These are phyloP conservation scores for Pseudodiploospora longispora DNA, from an alignment of 2,329 filamentous ascomycete species.

Conservation along the genomic window DNA sequence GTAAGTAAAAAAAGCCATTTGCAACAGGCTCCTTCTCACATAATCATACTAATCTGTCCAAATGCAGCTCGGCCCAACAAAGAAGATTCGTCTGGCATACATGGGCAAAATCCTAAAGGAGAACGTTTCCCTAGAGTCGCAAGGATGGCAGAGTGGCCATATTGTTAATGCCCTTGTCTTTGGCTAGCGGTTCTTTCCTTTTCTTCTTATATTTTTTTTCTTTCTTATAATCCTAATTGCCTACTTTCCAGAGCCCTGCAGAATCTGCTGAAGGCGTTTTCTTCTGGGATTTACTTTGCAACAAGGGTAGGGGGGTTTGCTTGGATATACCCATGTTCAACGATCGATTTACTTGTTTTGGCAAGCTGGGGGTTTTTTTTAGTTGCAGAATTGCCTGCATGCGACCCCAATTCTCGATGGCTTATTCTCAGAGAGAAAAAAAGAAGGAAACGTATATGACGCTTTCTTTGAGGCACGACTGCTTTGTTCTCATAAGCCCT, in stretches of 20 bases:
- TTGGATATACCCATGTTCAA: too few relatives aligned
- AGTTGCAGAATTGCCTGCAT: too few relatives aligned
- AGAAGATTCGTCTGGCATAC: slow-evolving; percentile 65
- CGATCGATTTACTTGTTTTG: too few relatives aligned
- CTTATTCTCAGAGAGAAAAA: too few relatives aligned
- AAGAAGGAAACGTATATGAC: too few relatives aligned
- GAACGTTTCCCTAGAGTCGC: slow-evolving; percentile 51
- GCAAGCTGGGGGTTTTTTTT: too few relatives aligned
- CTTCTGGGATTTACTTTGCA: too few relatives aligned
- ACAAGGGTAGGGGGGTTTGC: too few relatives aligned
- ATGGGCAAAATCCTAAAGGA: slow-evolving; percentile 75
- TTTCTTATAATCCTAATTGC: not conserved
- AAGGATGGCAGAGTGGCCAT: slow-evolving; percentile 70
- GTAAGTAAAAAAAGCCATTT: slow-evolving; percentile 37
- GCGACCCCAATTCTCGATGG: too few relatives aligned
- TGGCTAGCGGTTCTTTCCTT: slow-evolving; percentile 27
- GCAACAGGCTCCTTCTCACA: slow-evolving; percentile 4
- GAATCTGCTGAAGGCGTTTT: too few relatives aligned
- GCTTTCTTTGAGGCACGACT: too few relatives aligned
- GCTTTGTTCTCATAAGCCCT: too few relatives aligned
- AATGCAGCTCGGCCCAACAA: slow-evolving; percentile 46
- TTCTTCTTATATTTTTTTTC: not conserved
- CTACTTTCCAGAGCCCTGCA: not conserved
- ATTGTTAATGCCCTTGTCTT: slow-evolving; percentile 71
- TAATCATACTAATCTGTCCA: not conserved